Percentiles rank a stretch among this genome's conserved stretches.
Evolutionary conservation across 2,329 filamentous ascomycete species (phyloP).

Genomic region (Aspergillus novoparasiticus): DNA sequence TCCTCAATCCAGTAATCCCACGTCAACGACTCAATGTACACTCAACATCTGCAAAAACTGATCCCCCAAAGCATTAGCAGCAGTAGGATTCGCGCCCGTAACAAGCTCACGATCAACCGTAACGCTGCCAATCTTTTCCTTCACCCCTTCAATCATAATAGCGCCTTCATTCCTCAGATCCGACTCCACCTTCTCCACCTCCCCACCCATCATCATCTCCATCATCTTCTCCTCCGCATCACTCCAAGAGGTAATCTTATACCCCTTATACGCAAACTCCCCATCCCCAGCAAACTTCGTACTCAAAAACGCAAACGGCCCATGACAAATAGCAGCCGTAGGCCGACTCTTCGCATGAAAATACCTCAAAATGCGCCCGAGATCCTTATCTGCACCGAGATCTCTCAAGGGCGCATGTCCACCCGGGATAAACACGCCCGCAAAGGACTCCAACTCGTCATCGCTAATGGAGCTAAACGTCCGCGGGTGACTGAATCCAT

Average conservation of each 20-base stretch:
- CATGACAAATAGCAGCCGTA: slow-evolving; percentile 51
- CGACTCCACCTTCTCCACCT: slow-evolving; percentile 48
- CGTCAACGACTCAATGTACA: slow-evolving; percentile 12
- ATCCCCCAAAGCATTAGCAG: slow-evolving; percentile 35
- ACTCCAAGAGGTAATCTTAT: slow-evolving; percentile 50
- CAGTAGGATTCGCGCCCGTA: slow-evolving; percentile 37
- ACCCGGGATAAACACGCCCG: slow-evolving; percentile 49
- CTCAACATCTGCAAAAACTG: slow-evolving; percentile 38
- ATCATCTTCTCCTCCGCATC: slow-evolving; percentile 51
- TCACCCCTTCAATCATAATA: slow-evolving; percentile 46
- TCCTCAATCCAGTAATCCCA: no score
- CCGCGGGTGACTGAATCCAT: slow-evolving; percentile 44
- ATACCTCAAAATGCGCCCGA: slow-evolving; percentile 46
- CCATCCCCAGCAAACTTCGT: slow-evolving; percentile 40
- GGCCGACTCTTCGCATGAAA: slow-evolving; percentile 47
- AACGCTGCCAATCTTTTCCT: slow-evolving; percentile 44
- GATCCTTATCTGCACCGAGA: slow-evolving; percentile 44
- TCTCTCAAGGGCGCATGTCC: slow-evolving; percentile 50
- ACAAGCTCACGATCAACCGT: slow-evolving; percentile 48
- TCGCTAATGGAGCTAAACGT: slow-evolving; percentile 44
- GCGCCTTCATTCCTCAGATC: slow-evolving; percentile 44
- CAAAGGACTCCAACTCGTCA: slow-evolving; percentile 42
- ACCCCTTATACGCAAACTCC: slow-evolving; percentile 49
- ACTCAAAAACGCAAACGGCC: slow-evolving; percentile 49
- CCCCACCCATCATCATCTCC: slow-evolving; percentile 48